Conservation (phyloP, 371 early-diverging fungal species). For the Lichtheimia ornata region DNA sequence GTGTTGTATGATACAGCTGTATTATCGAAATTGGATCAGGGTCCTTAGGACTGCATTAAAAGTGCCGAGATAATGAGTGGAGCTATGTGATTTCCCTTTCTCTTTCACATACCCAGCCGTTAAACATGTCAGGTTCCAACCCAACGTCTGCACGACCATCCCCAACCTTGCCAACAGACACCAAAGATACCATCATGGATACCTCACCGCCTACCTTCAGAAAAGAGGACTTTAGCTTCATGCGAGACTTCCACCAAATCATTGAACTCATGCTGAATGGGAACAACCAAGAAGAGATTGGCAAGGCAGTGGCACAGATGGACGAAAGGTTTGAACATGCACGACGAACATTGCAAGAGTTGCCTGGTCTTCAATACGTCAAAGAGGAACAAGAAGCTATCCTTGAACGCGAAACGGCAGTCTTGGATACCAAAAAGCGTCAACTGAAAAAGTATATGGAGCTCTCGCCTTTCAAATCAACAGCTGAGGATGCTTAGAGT, state of each 20-base stretch:
- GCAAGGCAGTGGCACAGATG: conserved; percentile 44
- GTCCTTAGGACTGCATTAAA: no score
- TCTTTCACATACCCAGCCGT: no score
- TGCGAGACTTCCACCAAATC: conserved; percentile 38
- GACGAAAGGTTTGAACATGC: conserved; percentile 44
- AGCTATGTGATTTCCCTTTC: no score
- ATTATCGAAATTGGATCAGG: no score
- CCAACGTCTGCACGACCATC: conserved; percentile 12
- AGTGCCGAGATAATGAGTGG: no score
- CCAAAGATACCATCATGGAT: not conserved
- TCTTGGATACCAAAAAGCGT: conserved; percentile 31
- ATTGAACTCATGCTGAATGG: conserved; percentile 36
- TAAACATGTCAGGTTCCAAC: not conserved
- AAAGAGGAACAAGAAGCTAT: conserved; percentile 48
- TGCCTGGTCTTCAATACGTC: conserved; percentile 51
- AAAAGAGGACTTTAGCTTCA: conserved; percentile 46
- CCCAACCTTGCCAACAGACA: conserved; percentile 6
- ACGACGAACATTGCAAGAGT: conserved; percentile 37
- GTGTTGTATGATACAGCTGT: no score
- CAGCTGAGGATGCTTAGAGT: no score
- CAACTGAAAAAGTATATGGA: conserved; percentile 24
- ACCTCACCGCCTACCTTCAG: conserved; percentile 17
- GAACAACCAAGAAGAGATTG: conserved; percentile 39
- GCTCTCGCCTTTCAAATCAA: conserved; percentile 5
- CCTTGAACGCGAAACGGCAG: conserved; percentile 28